phyloP scores from a whole-genome alignment of 2,329 filamentous ascomycete species.

The Aspergillus sp. region DNA sequence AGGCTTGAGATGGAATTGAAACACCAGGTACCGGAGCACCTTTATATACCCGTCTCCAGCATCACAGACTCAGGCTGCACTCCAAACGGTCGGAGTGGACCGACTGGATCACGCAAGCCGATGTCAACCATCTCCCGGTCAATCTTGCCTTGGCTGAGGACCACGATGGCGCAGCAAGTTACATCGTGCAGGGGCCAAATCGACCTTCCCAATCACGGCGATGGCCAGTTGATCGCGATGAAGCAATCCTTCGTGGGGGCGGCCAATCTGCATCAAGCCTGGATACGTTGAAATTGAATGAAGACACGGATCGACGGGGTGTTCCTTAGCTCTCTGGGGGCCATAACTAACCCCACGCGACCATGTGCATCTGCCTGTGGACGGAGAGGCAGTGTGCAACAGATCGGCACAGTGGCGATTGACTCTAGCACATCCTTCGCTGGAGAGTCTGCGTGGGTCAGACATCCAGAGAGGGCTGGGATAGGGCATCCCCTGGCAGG shows the following conservation, averaged over 20 bases:
- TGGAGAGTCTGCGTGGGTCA: too few species aligned
- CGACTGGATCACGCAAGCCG: neutral
- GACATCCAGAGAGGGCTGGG: too few species aligned
- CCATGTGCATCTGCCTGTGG: too few species aligned
- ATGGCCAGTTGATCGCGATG: neutral
- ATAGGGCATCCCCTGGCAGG: too few species aligned
- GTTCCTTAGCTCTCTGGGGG: too few species aligned
- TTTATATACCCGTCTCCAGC: neutral
- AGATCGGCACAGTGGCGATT: too few species aligned
- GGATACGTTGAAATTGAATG: too few species aligned
- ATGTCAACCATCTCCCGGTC: neutral
- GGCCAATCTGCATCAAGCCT: neutral
- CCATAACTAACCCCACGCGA: too few species aligned
- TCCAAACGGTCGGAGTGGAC: neutral
- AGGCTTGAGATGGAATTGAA: neutral
- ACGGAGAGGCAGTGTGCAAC: too few species aligned
- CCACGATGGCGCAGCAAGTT: neutral
- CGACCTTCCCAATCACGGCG: neutral
- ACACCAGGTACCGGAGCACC: too few species aligned
- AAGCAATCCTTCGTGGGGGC: neutral
- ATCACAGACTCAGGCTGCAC: neutral
- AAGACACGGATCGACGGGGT: too few species aligned
- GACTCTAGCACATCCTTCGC: too few species aligned
- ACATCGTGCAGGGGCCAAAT: neutral
- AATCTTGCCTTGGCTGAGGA: neutral